Evolutionary conservation across 192 early-diverging fungal species (phyloP).

Genomic region (Kappamyces sp.): DNA sequence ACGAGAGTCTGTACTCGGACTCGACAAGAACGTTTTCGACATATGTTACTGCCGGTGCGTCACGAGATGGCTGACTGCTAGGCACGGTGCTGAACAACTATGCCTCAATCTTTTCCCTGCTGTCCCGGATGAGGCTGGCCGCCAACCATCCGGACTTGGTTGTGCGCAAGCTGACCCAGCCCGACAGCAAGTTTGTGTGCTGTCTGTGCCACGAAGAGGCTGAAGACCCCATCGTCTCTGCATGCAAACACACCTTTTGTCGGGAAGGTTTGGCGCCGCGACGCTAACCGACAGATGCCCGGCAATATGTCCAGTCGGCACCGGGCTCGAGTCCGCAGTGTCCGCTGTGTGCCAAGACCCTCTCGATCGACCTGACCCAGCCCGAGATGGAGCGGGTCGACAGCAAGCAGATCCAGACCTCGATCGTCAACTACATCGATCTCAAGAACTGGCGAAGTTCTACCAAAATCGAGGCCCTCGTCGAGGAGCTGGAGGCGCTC

Average conservation of each 20-base stretch:
- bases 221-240: conserved; percentile 74
- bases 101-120: conserved; percentile 85
- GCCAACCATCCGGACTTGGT: conserved; percentile 76
- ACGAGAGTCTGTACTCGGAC: conserved; percentile 73
- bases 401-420: conserved; percentile 41
- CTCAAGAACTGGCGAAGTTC: conserved; percentile 80
- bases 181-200: conserved; percentile 64
- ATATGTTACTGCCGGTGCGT: background rate
- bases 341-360: conserved; percentile 68
- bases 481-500: conserved; percentile 75
- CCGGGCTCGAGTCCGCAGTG: conserved; percentile 50
- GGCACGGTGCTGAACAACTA: conserved; percentile 88
- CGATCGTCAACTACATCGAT: conserved; percentile 90
- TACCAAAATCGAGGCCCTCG: conserved; percentile 91
- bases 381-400: conserved; percentile 34
- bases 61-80: conserved; percentile 35
- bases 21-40: conserved; percentile 17
- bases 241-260: conserved; percentile 88
- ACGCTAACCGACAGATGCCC: conserved; percentile 39
- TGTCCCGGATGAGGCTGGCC: conserved; percentile 83
- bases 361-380: conserved; percentile 68
- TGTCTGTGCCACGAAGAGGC: conserved; percentile 80
- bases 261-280: conserved; percentile 35
- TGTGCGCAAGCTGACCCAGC: conserved; percentile 25
- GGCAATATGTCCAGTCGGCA: conserved; percentile 35